Evolutionary conservation across 2,329 filamentous ascomycete genomes (phyloP), one percentile per base, ranked within the genome.

Genomic region (Cladosporium sp.): DNA sequence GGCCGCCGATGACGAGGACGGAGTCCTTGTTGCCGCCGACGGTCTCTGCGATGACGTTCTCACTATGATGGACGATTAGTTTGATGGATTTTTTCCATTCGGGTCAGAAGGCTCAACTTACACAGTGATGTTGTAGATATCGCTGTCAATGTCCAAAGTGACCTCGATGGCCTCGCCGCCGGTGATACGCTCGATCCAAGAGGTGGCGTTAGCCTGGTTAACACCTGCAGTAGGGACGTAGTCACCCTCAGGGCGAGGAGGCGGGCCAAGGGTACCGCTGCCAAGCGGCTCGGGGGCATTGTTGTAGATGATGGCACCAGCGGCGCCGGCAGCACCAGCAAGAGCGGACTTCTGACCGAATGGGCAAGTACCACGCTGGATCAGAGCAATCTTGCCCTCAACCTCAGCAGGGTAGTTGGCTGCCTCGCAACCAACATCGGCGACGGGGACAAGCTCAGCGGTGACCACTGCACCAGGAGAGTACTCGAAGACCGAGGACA

Each of bases 271-370:
- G 0, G 91, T 93, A 49, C 91, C 92, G 34, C 72, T 68, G 18
- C 59, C 63, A 28, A 72, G 61, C 24, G 64, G 52, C 60, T 87
- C 90, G 1, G 84, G 78, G 2, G 87, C 87, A 70, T 88, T 90
- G 81, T 94, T 92, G 79, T 91, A 93, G 59, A 95, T 83, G 15
- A 95, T 79, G 0, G 88, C 90, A 1, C 88, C 91, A 3, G 86
- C 77, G 5, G 92, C 92, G 24, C 91, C 90, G 1, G 90, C 90
- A 59, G 81, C 83, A 51, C 88, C 89, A 6, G 92, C 91, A 15
- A 86, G 80, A 63, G 83, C 84, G 1, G 89, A 89, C 80, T 95
- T 95, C 67, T 83, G 78, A 12, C 88, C 90, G 71, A 94, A 95
- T 8, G 87, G 71, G 74, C 92, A 95, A 1, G 79, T 82, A 63